phyloP scores from a whole-genome alignment of 768 basidiomycete genomes.

The Boletus subparvulus region DNA sequence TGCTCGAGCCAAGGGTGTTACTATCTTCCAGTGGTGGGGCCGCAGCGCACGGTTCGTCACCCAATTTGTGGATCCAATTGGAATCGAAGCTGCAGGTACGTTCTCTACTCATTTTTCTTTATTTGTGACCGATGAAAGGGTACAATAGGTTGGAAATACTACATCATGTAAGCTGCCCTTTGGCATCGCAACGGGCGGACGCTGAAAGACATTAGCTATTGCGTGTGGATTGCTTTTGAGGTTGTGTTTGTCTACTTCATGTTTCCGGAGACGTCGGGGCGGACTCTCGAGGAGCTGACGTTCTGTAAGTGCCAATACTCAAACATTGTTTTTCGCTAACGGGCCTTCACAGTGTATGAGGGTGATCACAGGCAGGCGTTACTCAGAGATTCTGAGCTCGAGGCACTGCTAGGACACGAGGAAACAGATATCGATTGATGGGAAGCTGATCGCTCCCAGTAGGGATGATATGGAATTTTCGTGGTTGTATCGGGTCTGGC shows the following conservation, averaged over 20 bases:
- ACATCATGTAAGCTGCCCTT: constrained; percentile 2
- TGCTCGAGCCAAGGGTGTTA: constrained; percentile 57
- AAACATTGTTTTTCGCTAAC: no score
- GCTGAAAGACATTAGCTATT: not conserved
- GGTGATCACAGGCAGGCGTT: not conserved
- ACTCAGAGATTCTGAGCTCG: not conserved
- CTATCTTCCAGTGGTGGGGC: constrained; percentile 59
- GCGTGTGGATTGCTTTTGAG: not conserved
- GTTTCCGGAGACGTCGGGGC: not conserved
- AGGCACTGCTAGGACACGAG: no score
- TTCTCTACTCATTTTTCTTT: not conserved
- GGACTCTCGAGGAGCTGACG: not conserved
- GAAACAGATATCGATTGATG: no score
- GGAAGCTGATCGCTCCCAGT: no score
- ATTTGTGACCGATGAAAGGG: not conserved
- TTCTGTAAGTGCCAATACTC: not conserved
- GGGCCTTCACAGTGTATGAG: not conserved
- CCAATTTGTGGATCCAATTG: constrained; percentile 20
- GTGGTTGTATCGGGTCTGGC: no score
- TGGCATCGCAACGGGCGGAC: not conserved
- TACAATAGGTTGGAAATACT: constrained; percentile 9
- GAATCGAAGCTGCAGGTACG: constrained; percentile 11
- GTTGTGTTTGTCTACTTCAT: not conserved
- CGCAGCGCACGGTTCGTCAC: constrained; percentile 33
- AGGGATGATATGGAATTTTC: no score